Evolutionary conservation across 2,329 filamentous ascomycete species (phyloP), one percentile per base, ranked within the genome.

Genomic region (Trichoderma guizhouense): DNA sequence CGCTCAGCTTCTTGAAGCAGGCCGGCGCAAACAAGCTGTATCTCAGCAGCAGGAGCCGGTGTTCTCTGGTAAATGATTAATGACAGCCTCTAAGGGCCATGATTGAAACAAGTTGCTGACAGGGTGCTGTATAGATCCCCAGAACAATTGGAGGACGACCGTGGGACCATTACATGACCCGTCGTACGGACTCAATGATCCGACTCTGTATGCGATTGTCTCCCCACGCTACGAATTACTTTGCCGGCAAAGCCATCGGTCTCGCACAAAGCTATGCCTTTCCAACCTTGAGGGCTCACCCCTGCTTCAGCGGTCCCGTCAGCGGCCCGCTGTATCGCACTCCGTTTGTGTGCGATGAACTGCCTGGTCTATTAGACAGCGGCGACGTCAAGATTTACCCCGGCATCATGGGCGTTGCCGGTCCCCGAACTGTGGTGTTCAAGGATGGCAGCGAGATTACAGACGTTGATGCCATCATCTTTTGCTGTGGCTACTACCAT

Each of bases 21-120:
- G 74, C 67, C 9, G 74, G 73, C 30, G 81, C 83, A 7, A 75
- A 77, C 7, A 82, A 83, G 71, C 77, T 85, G 14, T 85, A 83
- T 74, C 74, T 84, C 61, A 83, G 84, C n/a, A 84, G 85, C 71
- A 79, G 83, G 7, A 78, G 79, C 4, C 75, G 76, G 21, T 74
- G 76, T 51, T 75, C 74, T 39, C 64, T 78, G 28, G 77, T 78
- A 67, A 76, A 74, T 73, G n/a, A 28, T 21, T 5, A 3, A 32
- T 7, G 43, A 24, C 21, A 3, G 18, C 18, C 53, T 43, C 32
- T 6, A n/a, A n/a, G 28, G 15, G 5, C 24, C 26, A 9, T n/a
- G 7, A 5, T 21, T 7, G 18, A 3, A 39, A 39, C 3, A 11
- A 24, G 7, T n/a, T n/a, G 34, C 65, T 68, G 12, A 68, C 65